phyloP scores from a whole-genome alignment of 2,329 filamentous ascomycete genomes.

The Phaeoacremonium minimum region DNA sequence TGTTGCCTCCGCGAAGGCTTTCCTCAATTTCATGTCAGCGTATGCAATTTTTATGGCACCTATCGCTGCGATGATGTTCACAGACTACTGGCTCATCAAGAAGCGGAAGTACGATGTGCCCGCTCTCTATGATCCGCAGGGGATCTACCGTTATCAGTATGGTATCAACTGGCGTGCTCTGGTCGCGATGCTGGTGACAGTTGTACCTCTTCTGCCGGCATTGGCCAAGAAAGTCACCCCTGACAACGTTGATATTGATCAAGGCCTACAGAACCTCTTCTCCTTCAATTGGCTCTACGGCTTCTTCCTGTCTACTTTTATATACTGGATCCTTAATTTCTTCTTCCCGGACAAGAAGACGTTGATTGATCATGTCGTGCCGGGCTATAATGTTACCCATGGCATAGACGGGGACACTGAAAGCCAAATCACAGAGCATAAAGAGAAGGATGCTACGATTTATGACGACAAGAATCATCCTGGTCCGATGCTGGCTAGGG shows the following conservation, averaged over 20 bases:
- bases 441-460: background rate
- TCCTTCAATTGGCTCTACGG: slow-evolving; percentile 17
- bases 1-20: background rate
- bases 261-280: slow-evolving; percentile 14
- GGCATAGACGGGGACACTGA: background rate
- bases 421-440: background rate
- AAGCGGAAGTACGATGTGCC: slow-evolving; percentile 4
- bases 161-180: slow-evolving; percentile 8
- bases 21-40: slow-evolving; percentile 1
- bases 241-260: slow-evolving; percentile 5
- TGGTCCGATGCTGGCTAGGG: background rate
- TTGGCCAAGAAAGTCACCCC: slow-evolving; percentile 1
- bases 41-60: slow-evolving; percentile 6
- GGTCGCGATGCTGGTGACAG: slow-evolving; percentile 3
- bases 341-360: slow-evolving; percentile 6
- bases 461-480: background rate
- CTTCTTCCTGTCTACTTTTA: slow-evolving; percentile 5
- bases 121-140: slow-evolving; percentile 6
- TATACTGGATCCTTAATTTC: slow-evolving; percentile 6
- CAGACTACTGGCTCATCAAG: slow-evolving; percentile 9
- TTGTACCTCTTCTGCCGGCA: slow-evolving; percentile 1
- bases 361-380: slow-evolving; percentile 2
- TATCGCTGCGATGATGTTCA: slow-evolving; percentile 6
- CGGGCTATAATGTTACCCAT: background rate
- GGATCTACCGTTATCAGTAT: slow-evolving; percentile 5